These are phyloP conservation scores for Achlya hypogyna DNA, from an alignment of 352 stramenopile genomes.

Conservation along the genomic window DNA sequence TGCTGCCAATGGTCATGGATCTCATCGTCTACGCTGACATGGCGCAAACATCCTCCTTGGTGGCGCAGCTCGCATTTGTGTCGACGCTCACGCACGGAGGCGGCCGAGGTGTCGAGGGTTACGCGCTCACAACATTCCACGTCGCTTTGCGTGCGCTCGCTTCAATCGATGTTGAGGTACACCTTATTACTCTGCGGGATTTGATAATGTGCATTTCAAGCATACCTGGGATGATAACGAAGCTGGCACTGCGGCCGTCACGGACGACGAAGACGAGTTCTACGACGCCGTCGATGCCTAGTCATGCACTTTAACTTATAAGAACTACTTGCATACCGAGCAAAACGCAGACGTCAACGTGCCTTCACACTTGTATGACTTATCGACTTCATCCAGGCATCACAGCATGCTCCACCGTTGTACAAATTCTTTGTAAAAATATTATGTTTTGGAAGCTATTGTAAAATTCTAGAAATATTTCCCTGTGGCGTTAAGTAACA, in stretches of 20 bases:
- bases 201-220: neutral
- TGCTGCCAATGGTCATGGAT: constrained; percentile 57
- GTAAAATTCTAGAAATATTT: too few relatives aligned
- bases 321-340: neutral
- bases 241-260: neutral
- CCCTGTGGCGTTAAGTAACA: too few relatives aligned
- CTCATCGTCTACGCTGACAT: constrained; percentile 25
- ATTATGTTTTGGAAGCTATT: too few relatives aligned
- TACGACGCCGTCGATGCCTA: neutral
- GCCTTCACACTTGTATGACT: neutral
- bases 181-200: neutral
- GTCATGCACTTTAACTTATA: neutral
- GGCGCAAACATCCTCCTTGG: constrained; percentile 31
- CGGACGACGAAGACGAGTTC: neutral
- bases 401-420: too few relatives aligned
- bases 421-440: too few relatives aligned
- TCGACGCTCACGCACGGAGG: constrained; percentile 68
- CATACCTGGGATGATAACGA: neutral
- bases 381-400: too few relatives aligned
- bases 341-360: neutral
- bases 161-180: constrained; percentile 38
- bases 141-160: constrained; percentile 57
- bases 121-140: constrained; percentile 69
- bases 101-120: constrained; percentile 64
- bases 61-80: constrained; percentile 63